Conservation (phyloP, 441 rosid genomes). For the Capsella rubella region DNA sequence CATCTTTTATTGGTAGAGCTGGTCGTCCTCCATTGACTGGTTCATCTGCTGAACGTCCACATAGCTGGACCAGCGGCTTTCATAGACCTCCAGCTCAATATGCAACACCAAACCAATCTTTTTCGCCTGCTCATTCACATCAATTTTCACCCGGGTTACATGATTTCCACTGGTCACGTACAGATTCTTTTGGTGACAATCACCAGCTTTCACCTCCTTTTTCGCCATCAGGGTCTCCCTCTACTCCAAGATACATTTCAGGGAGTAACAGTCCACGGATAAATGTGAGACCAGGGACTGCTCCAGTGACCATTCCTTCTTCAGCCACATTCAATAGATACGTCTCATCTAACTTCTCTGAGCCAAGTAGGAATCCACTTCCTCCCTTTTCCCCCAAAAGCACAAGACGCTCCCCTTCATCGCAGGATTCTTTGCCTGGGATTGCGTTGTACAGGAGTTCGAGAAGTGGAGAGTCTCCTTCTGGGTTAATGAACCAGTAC, state of each 20-base stretch:
- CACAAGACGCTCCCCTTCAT: constrained; percentile 68
- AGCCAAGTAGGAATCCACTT: constrained; percentile 75
- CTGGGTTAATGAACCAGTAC: constrained; percentile 60
- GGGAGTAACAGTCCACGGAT: constrained; percentile 53
- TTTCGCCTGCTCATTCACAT: constrained; percentile 58
- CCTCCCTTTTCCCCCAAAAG: constrained; percentile 89
- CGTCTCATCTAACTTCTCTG: constrained; percentile 76
- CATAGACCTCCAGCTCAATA: constrained; percentile 59
- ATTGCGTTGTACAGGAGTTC: constrained; percentile 64
- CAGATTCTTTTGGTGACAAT: constrained; percentile 63
- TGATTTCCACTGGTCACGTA: constrained; percentile 60
- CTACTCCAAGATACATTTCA: constrained; percentile 60
- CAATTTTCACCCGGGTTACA: constrained; percentile 49
- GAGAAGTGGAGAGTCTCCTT: constrained; percentile 68
- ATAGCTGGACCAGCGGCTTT: constrained; percentile 94
- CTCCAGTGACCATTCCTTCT: constrained; percentile 83
- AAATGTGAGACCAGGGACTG: constrained; percentile 65
- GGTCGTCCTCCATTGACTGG: constrained; percentile 52
- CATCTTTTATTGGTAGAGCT: constrained; percentile 70
- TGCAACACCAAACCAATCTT: constrained; percentile 50
- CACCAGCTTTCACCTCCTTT: constrained; percentile 91
- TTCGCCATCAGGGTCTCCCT: constrained; percentile 79
- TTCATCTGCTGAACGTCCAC: constrained; percentile 72
- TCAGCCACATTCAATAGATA: constrained; percentile 59
- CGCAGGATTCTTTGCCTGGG: constrained; percentile 82